Evolutionary conservation across 2,329 filamentous ascomycete species (phyloP), one percentile per base, ranked within the genome.

Genomic region (Colletotrichum acutatum): DNA sequence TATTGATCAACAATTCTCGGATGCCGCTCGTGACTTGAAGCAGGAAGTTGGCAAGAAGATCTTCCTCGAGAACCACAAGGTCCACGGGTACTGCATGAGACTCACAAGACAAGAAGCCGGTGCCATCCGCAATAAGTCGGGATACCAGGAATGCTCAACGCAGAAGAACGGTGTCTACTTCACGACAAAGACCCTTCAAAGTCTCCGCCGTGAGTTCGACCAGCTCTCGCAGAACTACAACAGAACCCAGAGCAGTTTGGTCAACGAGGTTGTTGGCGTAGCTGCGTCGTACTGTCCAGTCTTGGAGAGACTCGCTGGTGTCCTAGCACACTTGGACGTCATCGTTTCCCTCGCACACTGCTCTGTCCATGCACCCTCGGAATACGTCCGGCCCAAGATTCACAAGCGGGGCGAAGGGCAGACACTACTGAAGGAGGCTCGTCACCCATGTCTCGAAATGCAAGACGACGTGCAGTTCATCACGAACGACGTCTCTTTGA

Each of bases 121-220:
- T 19, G 97, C 94, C 78, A 99, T 99, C 77, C 93, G 97, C 74
- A 97, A 97, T 83, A 97, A 97, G 80, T 92, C 91, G 72, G 88
- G 91, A 62, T 99, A 98, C 78, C 93, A 96, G 78, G 97, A 99
- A 82, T 97, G 95, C 81, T 97, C 95, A 0, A 99, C 97, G 0
- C 97, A 98, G 84, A 99, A 99, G 88, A 99, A 98, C 81, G 97
- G 97, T 56, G 97, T 98, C 68, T 99, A 97, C 85, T 99, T 99
- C 83, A 98, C 97, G 1, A 99, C 97, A 4, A 91, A 91, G 66
- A 91, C 89, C 37, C 87, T 99, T 77, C 93, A 95, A 79, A 89
- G 91, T 30, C 90, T 95, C 78, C 93, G 97, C 37, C 91, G 96
- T 66, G 96, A 99, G 78, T 95, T 97, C 76, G 96, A 99, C 79